These are phyloP conservation scores for Fusarium virguliforme DNA, from an alignment of 2,329 filamentous ascomycete genomes.

Conservation along the genomic window DNA sequence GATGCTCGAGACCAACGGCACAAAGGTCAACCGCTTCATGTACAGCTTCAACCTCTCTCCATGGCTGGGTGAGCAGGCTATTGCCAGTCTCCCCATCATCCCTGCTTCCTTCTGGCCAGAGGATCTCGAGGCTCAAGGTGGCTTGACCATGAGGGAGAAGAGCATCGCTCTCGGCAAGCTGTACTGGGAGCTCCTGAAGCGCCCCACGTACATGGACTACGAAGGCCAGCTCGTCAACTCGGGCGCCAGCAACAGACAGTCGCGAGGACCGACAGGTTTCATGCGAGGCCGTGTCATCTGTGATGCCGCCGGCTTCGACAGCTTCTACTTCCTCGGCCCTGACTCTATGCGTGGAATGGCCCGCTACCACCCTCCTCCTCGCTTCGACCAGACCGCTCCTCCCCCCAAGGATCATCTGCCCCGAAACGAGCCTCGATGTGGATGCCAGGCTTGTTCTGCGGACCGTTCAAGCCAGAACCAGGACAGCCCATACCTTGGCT, in stretches of 20 bases:
- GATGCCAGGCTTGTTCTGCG: constrained; percentile 58
- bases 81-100: constrained; percentile 60
- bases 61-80: constrained; percentile 63
- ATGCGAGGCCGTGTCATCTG: constrained; percentile 62
- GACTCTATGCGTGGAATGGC: constrained; percentile 39
- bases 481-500: constrained; percentile 57
- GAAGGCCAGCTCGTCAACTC: constrained; percentile 60
- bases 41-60: constrained; percentile 55
- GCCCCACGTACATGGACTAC: constrained; percentile 64
- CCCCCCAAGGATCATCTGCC: constrained; percentile 58
- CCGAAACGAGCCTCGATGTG: constrained; percentile 60
- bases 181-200: constrained; percentile 66
- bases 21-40: constrained; percentile 58
- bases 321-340: constrained; percentile 53
- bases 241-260: constrained; percentile 45
- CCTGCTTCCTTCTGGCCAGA: constrained; percentile 62
- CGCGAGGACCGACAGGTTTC: constrained; percentile 55
- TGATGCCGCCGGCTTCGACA: constrained; percentile 61
- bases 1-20: constrained; percentile 58
- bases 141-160: constrained; percentile 56
- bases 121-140: constrained; percentile 53
- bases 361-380: constrained; percentile 33
- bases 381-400: constrained; percentile 29
- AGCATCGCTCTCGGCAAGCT: constrained; percentile 60
- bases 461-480: constrained; percentile 37